Conservation (phyloP, 331 rosid species). For the Rhamnella rubrinervis region DNA sequence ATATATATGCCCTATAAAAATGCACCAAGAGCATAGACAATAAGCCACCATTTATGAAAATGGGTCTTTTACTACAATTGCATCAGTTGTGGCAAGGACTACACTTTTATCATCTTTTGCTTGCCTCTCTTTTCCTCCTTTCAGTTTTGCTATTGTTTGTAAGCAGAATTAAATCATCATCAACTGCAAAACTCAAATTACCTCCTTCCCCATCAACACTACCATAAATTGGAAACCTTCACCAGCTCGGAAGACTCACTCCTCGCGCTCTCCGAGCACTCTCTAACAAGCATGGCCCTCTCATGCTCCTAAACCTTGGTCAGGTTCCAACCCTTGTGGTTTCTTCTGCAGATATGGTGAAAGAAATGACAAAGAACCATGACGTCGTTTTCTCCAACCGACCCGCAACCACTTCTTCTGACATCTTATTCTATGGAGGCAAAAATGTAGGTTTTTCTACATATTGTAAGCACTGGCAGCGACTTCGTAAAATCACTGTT, state of each 20-base stretch:
- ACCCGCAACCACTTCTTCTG: neutral
- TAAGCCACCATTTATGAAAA: no score
- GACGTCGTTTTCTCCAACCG: neutral
- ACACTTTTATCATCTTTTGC: no score
- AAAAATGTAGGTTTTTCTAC: slow-evolving; percentile 1
- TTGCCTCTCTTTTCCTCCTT: neutral
- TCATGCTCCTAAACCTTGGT: neutral
- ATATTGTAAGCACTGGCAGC: slow-evolving; percentile 9
- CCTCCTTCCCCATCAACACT: neutral
- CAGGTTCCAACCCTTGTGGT: neutral
- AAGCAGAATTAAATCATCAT: neutral
- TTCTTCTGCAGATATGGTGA: neutral
- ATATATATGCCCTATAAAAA: no score
- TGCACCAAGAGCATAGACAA: no score
- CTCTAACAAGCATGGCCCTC: neutral
- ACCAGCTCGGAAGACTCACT: neutral
- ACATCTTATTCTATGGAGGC: neutral
- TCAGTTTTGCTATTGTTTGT: neutral
- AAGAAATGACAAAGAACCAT: neutral
- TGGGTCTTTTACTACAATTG: no score
- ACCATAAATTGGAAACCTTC: neutral
- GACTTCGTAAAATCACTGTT: neutral
- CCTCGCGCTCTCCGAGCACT: neutral
- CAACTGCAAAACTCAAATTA: neutral
- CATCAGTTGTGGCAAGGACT: no score